Evolutionary conservation across 768 basidiomycete species (phyloP).

Genomic region (Kwoniella botswanensis): DNA sequence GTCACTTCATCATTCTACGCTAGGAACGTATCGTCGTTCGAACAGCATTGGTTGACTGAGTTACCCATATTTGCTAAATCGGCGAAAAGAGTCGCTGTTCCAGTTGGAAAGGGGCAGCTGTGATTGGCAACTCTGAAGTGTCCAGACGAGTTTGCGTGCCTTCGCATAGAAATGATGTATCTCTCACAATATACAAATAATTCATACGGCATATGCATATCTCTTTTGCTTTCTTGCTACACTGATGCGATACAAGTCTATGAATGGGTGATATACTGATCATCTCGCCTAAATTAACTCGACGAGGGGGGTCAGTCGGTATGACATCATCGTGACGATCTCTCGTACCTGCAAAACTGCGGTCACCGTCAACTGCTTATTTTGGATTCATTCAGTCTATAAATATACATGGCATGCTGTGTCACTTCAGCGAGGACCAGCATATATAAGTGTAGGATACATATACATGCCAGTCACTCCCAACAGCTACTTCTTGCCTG

Average conservation of each 20-base stretch:
- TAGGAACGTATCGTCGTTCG: constrained; percentile 83
- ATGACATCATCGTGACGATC: not conserved
- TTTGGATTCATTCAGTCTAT: not conserved
- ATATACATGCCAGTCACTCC: not conserved
- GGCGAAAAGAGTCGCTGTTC: constrained; percentile 16
- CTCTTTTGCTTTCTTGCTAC: no score
- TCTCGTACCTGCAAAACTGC: no score
- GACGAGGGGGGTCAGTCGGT: no score
- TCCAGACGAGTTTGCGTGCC: no score
- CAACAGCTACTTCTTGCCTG: no score
- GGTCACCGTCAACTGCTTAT: not conserved
- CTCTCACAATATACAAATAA: no score
- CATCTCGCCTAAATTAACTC: no score
- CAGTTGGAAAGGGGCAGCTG: constrained; percentile 17
- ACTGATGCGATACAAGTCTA: no score
- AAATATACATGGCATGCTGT: not conserved
- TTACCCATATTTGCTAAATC: constrained; percentile 45
- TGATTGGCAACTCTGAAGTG: not conserved
- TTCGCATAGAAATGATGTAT: no score
- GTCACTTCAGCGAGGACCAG: not conserved
- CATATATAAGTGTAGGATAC: not conserved
- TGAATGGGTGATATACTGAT: no score
- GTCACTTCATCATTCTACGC: constrained; percentile 72
- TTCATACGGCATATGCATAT: no score
- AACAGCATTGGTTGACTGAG: constrained; percentile 63